Conservation (phyloP, 768 basidiomycete genomes). For the Mrakia hoshinonis region DNA sequence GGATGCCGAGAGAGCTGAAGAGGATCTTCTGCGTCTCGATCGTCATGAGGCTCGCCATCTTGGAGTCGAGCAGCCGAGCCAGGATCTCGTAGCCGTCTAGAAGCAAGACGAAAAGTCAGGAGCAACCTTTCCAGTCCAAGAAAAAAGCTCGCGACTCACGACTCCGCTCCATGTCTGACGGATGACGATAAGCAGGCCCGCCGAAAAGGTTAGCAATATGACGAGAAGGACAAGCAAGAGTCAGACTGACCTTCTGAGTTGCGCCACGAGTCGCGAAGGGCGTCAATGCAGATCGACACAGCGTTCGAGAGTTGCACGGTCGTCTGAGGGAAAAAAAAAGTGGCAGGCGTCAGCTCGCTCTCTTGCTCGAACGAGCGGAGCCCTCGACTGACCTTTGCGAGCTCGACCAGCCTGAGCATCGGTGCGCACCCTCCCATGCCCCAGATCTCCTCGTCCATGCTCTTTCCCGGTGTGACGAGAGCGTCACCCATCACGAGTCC, state of each 20-base stretch:
- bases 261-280: conserved; percentile 76
- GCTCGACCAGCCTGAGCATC: conserved; percentile 61
- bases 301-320: conserved; percentile 67
- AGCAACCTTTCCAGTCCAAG: no score
- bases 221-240: not conserved
- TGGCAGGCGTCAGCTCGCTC: no score
- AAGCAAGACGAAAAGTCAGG: no score
- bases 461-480: conserved; percentile 50
- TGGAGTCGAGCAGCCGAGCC: conserved; percentile 60
- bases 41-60: conserved; percentile 62
- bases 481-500: conserved; percentile 48
- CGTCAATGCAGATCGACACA: conserved; percentile 63
- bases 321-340: conserved; percentile 46
- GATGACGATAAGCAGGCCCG: not conserved
- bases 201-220: not conserved
- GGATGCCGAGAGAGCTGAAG: conserved; percentile 77
- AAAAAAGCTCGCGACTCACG: no score
- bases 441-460: conserved; percentile 68
- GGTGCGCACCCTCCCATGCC: conserved; percentile 74
- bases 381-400: conserved; percentile 59
- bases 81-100: conserved; percentile 85
- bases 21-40: conserved; percentile 70
- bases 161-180: conserved; percentile 71
- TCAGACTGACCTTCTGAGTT: conserved; percentile 55
- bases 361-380: no score